Base-by-base conservation (phyloP, 495 filamentous ascomycete species). In the Podospora fimiseda region DNA sequence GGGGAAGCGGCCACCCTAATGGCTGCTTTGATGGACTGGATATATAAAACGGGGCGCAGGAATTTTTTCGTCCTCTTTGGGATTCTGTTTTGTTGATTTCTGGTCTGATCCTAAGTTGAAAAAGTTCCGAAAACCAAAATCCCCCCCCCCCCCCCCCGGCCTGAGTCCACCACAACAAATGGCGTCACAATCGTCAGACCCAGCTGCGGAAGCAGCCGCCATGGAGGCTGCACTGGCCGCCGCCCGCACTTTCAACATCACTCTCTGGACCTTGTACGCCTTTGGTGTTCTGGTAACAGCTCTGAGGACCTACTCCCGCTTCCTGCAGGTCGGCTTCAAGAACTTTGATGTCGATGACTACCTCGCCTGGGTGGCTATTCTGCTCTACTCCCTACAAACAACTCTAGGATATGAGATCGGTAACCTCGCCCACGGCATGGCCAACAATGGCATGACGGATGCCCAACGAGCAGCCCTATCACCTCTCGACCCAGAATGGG, bases 401-500 rank as follows among this genome's bases (percentile, higher is more conserved):
- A 60, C 61, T 20, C 57, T 72, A 9, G 70, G 68, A 1, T 73
- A 71, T 22, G 59, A 59, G 5, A 66, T 71, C 22, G 72, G 66
- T 18, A 58, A 63, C 48, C 70, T 70, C 54, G 81, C 73, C 44
- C 60, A 69, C 16, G 81, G 81, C 1, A 70, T 85, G 23, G 80
- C 80, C 23, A 85, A 85, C 60, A 84, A 81, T 60, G 57, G 74
- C 55, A 82, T 84, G 79, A 80, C 80, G 3, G 73, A 77, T 36
- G 72, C 71, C 16, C 57, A 80, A 50, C 70, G 81, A 18, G 59
- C 53, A 7, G 49, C 68, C 0, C 64, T 84, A 8, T 63, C 66
- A 9, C 70, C 76, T 1, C 52, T 60, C n/a, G 74, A 73, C 13
- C 51, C 65, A 8, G 80, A 83, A 57, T 82, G 73, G 45, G 59